Evolutionary conservation across 805 yeast species (phyloP), one percentile per base, ranked within the genome.

Genomic region (Wickerhamomyces strasburgensis): DNA sequence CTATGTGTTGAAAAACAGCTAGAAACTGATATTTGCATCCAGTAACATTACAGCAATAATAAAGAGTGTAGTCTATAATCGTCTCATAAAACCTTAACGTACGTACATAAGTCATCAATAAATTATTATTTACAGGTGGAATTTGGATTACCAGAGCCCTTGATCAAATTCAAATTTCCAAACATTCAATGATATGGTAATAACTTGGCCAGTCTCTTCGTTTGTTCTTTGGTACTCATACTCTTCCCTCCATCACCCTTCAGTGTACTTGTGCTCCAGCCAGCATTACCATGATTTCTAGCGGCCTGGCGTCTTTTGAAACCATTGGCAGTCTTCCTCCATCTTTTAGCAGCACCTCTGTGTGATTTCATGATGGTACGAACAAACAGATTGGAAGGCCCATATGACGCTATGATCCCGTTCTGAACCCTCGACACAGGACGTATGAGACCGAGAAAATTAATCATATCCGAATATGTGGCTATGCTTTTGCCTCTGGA

Each of bases 221-320:
- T 65, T 53, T 82, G 87, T 17, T 69, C 64, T 17, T 68, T 64
- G 31, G 73, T 69, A 27, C 78, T 85, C 48, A 62, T 56, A 6
- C 70, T 75, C 48, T 70, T 81, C 21, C 77, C 82, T 47, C 78
- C 73, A 60, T 82, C 68, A 50, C 70, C 71, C 42, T 75, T 66
- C 52, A 83, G 62, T 18, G 73, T 68, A 35, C 79, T 70, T 28
- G 74, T 65, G 23, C 88, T 72, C 82, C 93, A 89, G 16, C 95
- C 89, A 2, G 88, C 85, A 54, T 89, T 89, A 34, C 97, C 96
- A 58, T 89, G 97, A 48, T 84, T 83, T 65, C 95, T 76, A 9
- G 96, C 95, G 15, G 94, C 83, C 50, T 78, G 76, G 44, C 59
- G 67, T 56, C 86, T 67, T 49, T 78, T 73, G 61, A 69, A 80